These are phyloP conservation scores for Trametes punicea DNA, from an alignment of 768 basidiomycete genomes.

Conservation along the genomic window DNA sequence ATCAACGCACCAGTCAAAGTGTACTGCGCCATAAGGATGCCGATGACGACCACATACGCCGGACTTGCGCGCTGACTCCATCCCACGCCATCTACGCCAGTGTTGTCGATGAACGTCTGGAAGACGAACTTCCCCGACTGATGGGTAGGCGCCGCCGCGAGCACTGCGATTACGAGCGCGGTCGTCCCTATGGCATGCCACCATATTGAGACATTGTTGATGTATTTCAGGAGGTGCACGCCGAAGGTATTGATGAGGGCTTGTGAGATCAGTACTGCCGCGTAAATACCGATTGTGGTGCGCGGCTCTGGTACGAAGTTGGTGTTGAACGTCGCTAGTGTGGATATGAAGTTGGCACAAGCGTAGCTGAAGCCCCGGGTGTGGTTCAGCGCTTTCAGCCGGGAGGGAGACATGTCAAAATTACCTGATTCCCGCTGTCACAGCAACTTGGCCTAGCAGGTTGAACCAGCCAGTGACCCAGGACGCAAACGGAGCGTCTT, in stretches of 20 bases:
- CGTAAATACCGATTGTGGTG: constrained; percentile 65
- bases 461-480: constrained; percentile 81
- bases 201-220: constrained; percentile 73
- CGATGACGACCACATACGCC: constrained; percentile 68
- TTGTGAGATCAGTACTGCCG: constrained; percentile 64
- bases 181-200: constrained; percentile 75
- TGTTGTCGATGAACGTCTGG: constrained; percentile 64
- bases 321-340: constrained; percentile 55
- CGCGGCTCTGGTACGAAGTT: constrained; percentile 55
- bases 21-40: constrained; percentile 75
- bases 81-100: constrained; percentile 48
- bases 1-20: constrained; percentile 58
- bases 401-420: background rate
- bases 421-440: constrained; percentile 70
- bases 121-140: constrained; percentile 72
- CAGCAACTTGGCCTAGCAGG: constrained; percentile 70
- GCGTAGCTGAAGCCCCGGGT: constrained; percentile 44
- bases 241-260: constrained; percentile 77
- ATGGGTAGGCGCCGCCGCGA: constrained; percentile 68
- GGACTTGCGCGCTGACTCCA: constrained; percentile 68
- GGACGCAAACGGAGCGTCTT: constrained; percentile 60
- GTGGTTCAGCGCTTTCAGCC: background rate
- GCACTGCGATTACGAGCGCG: constrained; percentile 60
- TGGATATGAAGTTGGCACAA: constrained; percentile 66
- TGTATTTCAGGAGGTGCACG: constrained; percentile 55